phyloP scores from a whole-genome alignment of 306 rosid species.

The Casuarina cunninghamiana region DNA sequence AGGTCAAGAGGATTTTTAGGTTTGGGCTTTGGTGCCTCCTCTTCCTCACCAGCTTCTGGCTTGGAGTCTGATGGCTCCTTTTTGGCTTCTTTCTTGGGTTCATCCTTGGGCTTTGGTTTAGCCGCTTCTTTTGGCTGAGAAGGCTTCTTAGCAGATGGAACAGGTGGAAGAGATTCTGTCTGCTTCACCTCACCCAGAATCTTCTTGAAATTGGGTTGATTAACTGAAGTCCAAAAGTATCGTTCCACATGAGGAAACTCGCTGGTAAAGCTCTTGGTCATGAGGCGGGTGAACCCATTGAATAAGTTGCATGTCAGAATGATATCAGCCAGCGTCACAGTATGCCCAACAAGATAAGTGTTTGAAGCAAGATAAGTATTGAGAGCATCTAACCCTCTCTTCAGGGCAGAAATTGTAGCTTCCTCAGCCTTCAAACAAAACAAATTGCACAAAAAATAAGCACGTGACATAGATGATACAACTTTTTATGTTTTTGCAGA shows the following conservation, averaged over 20 bases:
- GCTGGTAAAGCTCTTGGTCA: constrained; percentile 70
- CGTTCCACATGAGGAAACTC: constrained; percentile 92
- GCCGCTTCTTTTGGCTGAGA: constrained; percentile 60
- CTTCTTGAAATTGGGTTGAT: constrained; percentile 84
- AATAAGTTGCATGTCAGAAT: constrained; percentile 47
- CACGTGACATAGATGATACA: not conserved
- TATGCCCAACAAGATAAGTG: constrained; percentile 81
- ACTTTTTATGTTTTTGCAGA: too few species aligned
- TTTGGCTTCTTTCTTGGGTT: constrained; percentile 61
- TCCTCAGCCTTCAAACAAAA: constrained; percentile 67
- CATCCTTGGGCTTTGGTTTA: constrained; percentile 62
- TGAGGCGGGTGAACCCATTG: constrained; percentile 33
- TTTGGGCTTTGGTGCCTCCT: constrained; percentile 88
- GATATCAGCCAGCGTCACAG: constrained; percentile 81
- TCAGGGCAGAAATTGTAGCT: constrained; percentile 53
- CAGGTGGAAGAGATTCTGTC: constrained; percentile 50
- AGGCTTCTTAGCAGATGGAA: constrained; percentile 71
- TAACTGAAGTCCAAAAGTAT: constrained; percentile 92
- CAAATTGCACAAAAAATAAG: not conserved
- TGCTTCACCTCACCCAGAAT: constrained; percentile 73
- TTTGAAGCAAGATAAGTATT: constrained; percentile 67
- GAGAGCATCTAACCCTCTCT: constrained; percentile 68
- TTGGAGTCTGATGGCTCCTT: constrained; percentile 45
- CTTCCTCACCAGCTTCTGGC: constrained; percentile 49
- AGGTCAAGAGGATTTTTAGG: constrained; percentile 87